Conservation (phyloP, 495 filamentous ascomycete species). For the Tuber calosporum region DNA sequence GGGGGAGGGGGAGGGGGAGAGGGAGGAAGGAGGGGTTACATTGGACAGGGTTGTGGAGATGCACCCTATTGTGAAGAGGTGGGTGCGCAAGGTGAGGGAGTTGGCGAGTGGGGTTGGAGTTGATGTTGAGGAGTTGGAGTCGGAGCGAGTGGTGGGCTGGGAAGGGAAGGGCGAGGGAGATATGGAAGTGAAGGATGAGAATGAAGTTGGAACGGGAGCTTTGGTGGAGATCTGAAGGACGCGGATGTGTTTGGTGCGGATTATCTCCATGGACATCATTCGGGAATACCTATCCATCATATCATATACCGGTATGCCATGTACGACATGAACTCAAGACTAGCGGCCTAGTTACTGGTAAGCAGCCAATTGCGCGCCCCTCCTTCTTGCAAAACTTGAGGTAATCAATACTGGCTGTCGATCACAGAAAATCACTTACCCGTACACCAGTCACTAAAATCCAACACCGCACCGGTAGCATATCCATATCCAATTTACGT, state of each 20-base stretch:
- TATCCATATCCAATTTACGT: neutral
- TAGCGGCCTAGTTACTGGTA: neutral
- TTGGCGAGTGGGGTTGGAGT: slow-evolving; percentile 45
- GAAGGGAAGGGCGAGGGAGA: neutral
- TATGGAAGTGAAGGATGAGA: too few relatives aligned
- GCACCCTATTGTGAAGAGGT: slow-evolving; percentile 56
- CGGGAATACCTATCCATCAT: neutral
- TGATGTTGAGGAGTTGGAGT: slow-evolving; percentile 40
- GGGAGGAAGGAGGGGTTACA: slow-evolving; percentile 42
- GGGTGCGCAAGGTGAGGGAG: slow-evolving; percentile 46
- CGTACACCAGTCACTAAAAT: neutral
- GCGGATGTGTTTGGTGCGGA: neutral
- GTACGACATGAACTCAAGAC: neutral
- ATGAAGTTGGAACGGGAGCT: neutral
- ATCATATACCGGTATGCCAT: neutral
- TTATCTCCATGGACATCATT: neutral
- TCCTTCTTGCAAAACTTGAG: neutral
- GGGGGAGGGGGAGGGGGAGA: too few relatives aligned
- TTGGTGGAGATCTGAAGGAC: neutral
- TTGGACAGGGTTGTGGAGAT: slow-evolving; percentile 52
- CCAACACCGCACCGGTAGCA: neutral
- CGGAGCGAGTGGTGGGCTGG: slow-evolving; percentile 18
- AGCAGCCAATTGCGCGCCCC: neutral
- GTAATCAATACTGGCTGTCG: too few relatives aligned
- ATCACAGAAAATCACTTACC: neutral